phyloP scores from a whole-genome alignment of 2,329 filamentous ascomycete species.

The Gremmenia infestans region DNA sequence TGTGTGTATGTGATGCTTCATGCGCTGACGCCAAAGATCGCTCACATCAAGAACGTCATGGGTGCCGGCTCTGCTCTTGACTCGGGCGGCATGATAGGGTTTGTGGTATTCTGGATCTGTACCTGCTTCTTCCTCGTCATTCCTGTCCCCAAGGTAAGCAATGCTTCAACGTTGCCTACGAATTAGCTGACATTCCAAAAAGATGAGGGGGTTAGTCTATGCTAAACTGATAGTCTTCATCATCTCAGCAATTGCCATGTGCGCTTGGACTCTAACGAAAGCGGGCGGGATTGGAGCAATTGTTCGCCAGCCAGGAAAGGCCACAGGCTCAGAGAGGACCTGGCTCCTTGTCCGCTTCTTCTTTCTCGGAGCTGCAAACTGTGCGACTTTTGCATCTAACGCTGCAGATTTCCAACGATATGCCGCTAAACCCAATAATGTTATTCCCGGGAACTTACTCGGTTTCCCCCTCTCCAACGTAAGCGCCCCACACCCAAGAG shows the following conservation, averaged over 20 bases:
- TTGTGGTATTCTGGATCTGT: constrained; percentile 37
- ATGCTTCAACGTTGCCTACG: neutral
- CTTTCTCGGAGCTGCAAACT: constrained; percentile 33
- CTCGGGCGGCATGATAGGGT: constrained; percentile 39
- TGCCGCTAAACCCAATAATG: constrained; percentile 36
- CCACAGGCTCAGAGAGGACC: constrained; percentile 31
- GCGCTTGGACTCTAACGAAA: constrained; percentile 34
- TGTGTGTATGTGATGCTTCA: constrained; percentile 39
- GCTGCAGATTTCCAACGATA: constrained; percentile 42
- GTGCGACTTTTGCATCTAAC: constrained; percentile 36
- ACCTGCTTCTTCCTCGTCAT: constrained; percentile 37
- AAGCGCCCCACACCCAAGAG: constrained; percentile 1
- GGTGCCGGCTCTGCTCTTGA: constrained; percentile 36
- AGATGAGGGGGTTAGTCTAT: constrained; percentile 34
- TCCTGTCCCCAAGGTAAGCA: constrained; percentile 32
- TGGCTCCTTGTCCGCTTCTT: constrained; percentile 37
- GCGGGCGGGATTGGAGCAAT: constrained; percentile 32
- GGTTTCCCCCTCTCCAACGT: constrained; percentile 37
- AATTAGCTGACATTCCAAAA: constrained; percentile 11
- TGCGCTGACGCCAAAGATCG: constrained; percentile 38
- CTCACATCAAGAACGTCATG: constrained; percentile 37
- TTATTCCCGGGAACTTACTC: constrained; percentile 37
- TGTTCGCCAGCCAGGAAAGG: constrained; percentile 26
- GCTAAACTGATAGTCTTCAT: constrained; percentile 36
- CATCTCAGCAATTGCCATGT: constrained; percentile 36